Percentiles rank a stretch among this genome's conserved stretches.
Evolutionary conservation across 345 rosid genomes (phyloP).

Genomic region (Eucalyptus albens): DNA sequence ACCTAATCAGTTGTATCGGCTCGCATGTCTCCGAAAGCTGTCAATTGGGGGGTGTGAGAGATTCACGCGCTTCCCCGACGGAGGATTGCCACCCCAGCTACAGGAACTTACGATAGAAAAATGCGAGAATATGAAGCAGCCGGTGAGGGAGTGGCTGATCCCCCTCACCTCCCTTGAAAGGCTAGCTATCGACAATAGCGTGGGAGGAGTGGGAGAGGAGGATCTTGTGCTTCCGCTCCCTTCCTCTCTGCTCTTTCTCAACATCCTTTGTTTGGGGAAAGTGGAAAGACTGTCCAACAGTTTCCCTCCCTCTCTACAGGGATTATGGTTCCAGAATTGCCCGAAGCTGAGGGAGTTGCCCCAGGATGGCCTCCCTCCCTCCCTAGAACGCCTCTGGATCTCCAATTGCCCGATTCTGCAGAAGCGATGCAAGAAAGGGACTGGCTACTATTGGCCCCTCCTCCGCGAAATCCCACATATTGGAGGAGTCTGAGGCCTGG

Average conservation of each 20-base stretch:
- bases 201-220: neutral
- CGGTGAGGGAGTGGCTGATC: neutral
- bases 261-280: accelerated
- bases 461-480: neutral
- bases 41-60: accelerated
- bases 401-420: accelerated
- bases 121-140: neutral
- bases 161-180: accelerated
- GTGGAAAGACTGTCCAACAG: neutral
- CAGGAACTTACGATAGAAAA: accelerated
- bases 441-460: neutral
- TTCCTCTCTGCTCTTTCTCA: accelerated
- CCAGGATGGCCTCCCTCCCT: neutral
- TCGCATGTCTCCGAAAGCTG: accelerated
- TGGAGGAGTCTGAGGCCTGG: too few species aligned
- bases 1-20: neutral
- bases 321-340: accelerated
- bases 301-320: accelerated
- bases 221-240: neutral
- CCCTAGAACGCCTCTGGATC: accelerated
- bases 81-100: neutral
- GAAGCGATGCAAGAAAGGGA: neutral
- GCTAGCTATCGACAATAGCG: accelerated
- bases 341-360: neutral
- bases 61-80: accelerated